These are phyloP conservation scores for Apodospora peruviana DNA, from an alignment of 495 filamentous ascomycete species.

Conservation along the genomic window DNA sequence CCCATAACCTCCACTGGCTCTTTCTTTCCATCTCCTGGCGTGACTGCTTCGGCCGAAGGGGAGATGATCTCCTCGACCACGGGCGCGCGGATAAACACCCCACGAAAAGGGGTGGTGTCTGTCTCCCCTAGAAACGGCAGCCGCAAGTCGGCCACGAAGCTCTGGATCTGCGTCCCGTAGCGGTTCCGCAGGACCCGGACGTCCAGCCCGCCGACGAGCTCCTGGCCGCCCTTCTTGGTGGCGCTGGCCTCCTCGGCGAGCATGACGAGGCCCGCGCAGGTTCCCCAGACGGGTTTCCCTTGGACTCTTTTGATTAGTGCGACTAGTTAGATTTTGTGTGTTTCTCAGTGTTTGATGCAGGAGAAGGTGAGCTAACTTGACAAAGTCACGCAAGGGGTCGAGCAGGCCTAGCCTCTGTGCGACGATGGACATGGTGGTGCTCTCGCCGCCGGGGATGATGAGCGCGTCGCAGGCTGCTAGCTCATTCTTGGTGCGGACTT, in stretches of 20 bases:
- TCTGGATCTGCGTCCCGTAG: slow-evolving; percentile 91
- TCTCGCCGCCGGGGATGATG: slow-evolving; percentile 90
- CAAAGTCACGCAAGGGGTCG: slow-evolving; percentile 83
- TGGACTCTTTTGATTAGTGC: slow-evolving; percentile 34
- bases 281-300: slow-evolving; percentile 89
- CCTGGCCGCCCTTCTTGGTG: slow-evolving; percentile 86
- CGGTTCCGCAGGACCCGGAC: slow-evolving; percentile 93
- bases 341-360: neutral
- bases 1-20: slow-evolving; percentile 53
- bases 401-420: slow-evolving; percentile 73
- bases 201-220: slow-evolving; percentile 86
- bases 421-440: slow-evolving; percentile 87
- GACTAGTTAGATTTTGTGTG: neutral
- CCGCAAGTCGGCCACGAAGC: slow-evolving; percentile 73
- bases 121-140: slow-evolving; percentile 61
- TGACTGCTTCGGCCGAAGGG: slow-evolving; percentile 37
- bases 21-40: slow-evolving; percentile 34
- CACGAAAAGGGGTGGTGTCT: slow-evolving; percentile 53
- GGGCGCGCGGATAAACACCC: slow-evolving; percentile 90
- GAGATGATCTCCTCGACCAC: slow-evolving; percentile 81
- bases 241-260: slow-evolving; percentile 83
- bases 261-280: slow-evolving; percentile 90
- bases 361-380: slow-evolving; percentile 61
- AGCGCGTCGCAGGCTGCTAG: slow-evolving; percentile 73
- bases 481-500: slow-evolving; percentile 72